Percentiles rank a stretch among this genome's conserved stretches.
Conservation (phyloP, 176 grass and related monocot genomes). For the Aegilops sharonensis region DNA sequence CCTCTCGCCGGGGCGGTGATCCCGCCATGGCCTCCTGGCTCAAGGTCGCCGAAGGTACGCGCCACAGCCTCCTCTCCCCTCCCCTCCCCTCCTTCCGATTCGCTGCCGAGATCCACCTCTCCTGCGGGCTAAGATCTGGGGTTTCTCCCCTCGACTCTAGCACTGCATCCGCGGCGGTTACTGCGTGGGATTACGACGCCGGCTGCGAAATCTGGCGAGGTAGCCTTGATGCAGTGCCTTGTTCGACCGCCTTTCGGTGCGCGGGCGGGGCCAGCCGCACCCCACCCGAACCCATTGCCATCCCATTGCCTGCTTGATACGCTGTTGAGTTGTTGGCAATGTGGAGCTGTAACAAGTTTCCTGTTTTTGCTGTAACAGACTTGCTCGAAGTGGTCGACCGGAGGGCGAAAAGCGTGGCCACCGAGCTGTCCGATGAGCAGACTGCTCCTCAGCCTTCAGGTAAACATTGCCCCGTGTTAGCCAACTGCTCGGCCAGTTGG, state of each 20-base stretch:
- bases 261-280: slow-evolving; percentile 10
- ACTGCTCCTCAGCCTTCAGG: slow-evolving; percentile 63
- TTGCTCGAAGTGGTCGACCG: slow-evolving; percentile 95
- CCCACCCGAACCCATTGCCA: neutral
- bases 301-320: slow-evolving; percentile 20
- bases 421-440: slow-evolving; percentile 80
- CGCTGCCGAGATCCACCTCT: slow-evolving; percentile 30
- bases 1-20: slow-evolving; percentile 24
- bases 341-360: neutral
- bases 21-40: slow-evolving; percentile 94
- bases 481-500: neutral
- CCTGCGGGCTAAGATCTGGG: slow-evolving; percentile 22
- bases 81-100: slow-evolving; percentile 16
- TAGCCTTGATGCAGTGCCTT: slow-evolving; percentile 1
- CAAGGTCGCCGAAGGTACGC: slow-evolving; percentile 97
- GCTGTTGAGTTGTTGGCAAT: slow-evolving; percentile 19
- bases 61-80: slow-evolving; percentile 5
- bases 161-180: neutral
- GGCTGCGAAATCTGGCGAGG: neutral
- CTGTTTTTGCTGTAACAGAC: slow-evolving; percentile 48
- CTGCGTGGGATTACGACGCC: neutral
- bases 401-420: slow-evolving; percentile 88
- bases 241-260: slow-evolving; percentile 18
- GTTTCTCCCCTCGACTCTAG: neutral
- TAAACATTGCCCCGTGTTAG: slow-evolving; percentile 37